phyloP scores from a whole-genome alignment of 208 protist species.

The Acanthamoeba lenticulata region DNA sequence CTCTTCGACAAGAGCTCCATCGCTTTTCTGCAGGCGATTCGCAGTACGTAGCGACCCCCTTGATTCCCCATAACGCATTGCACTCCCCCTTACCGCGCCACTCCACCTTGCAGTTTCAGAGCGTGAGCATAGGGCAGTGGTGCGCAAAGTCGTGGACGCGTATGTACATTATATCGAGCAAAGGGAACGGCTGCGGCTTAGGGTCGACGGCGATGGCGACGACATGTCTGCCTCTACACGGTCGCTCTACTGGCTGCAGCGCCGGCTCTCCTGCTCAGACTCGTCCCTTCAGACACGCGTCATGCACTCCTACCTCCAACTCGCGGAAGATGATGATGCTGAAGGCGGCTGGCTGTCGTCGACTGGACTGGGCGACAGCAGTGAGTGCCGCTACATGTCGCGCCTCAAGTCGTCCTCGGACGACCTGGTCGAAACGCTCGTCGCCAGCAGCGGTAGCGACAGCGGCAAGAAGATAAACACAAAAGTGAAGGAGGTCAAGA shows the following conservation, averaged over 20 bases:
- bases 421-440: too few relatives aligned
- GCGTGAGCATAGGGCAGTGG: not conserved
- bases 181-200: not conserved
- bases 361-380: not conserved
- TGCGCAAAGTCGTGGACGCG: not conserved
- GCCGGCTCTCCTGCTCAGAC: not conserved
- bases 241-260: not conserved
- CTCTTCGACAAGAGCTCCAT: conserved; percentile 29
- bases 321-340: not conserved
- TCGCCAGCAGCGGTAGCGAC: not conserved
- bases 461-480: too few relatives aligned
- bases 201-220: too few relatives aligned
- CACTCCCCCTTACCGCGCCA: not conserved
- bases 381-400: too few relatives aligned
- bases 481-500: not conserved
- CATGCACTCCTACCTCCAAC: not conserved
- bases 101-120: not conserved
- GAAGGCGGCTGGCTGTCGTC: too few relatives aligned
- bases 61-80: not conserved
- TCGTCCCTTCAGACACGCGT: not conserved
- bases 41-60: not conserved
- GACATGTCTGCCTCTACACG: too few relatives aligned
- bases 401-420: too few relatives aligned
- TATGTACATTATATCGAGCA: not conserved
- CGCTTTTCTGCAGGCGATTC: not conserved